A percentile compares a stretch with the other conserved stretches of the same genome.
These are phyloP conservation scores for Daldinia childiae DNA, from an alignment of 495 filamentous ascomycete species.

Conservation along the genomic window DNA sequence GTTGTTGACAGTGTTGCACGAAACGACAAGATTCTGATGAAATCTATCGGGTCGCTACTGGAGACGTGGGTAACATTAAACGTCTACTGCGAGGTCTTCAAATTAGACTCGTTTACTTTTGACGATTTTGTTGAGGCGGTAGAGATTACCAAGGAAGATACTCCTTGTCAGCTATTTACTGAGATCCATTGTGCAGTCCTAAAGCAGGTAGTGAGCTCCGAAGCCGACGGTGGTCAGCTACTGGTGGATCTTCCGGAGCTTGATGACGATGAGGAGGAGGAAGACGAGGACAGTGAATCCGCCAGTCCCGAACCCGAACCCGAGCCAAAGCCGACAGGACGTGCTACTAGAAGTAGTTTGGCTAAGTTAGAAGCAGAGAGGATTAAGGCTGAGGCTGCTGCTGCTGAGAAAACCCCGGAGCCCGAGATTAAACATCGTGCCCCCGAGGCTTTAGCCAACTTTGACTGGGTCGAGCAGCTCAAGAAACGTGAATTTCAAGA, in stretches of 20 bases:
- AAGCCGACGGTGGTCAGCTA: slow-evolving; percentile 78
- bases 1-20: slow-evolving; percentile 45
- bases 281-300: slow-evolving; percentile 60
- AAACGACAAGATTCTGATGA: slow-evolving; percentile 72
- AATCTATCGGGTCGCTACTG: slow-evolving; percentile 79
- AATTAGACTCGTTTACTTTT: slow-evolving; percentile 95
- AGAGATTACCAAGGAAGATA: slow-evolving; percentile 76
- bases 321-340: slow-evolving; percentile 67
- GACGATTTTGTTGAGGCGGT: slow-evolving; percentile 95
- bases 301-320: slow-evolving; percentile 67
- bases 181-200: slow-evolving; percentile 93
- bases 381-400: slow-evolving; percentile 64
- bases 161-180: slow-evolving; percentile 85
- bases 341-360: slow-evolving; percentile 85
- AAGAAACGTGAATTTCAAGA: slow-evolving; percentile 85
- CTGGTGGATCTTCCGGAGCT: slow-evolving; percentile 81
- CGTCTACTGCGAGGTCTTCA: slow-evolving; percentile 92
- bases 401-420: slow-evolving; percentile 55
- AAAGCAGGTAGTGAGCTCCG: slow-evolving; percentile 82
- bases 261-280: slow-evolving; percentile 71
- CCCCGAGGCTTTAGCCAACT: slow-evolving; percentile 75
- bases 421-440: slow-evolving; percentile 71
- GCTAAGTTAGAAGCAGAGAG: slow-evolving; percentile 79
- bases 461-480: slow-evolving; percentile 85
- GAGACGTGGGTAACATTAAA: slow-evolving; percentile 97